phyloP scores from a whole-genome alignment of 2,329 filamentous ascomycete genomes.

The Microcyclospora pomicola region DNA sequence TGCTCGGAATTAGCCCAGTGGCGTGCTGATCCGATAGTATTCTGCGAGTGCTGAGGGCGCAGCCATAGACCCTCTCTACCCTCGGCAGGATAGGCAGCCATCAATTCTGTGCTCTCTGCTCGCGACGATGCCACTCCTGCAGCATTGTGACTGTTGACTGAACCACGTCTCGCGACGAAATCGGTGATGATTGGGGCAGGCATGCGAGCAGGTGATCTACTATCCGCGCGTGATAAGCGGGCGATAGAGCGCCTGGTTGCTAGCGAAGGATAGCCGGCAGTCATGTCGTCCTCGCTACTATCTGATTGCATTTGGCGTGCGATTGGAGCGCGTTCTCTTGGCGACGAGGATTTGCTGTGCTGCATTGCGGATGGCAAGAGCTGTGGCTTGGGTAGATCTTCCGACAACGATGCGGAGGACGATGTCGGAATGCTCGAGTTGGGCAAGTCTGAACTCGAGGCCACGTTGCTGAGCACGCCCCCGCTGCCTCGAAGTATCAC shows the following conservation, averaged over 20 bases:
- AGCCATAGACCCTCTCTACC: slow-evolving; percentile 27
- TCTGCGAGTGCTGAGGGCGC: slow-evolving; percentile 4
- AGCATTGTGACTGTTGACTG: slow-evolving; percentile 7
- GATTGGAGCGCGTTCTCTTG: slow-evolving; percentile 5
- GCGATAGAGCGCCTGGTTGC: slow-evolving; percentile 9
- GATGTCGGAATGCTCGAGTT: slow-evolving; percentile 5
- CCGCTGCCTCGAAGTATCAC: slow-evolving; percentile 32
- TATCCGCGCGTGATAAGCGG: slow-evolving; percentile 7
- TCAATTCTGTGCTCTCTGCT: slow-evolving; percentile 6
- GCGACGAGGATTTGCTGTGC: background rate
- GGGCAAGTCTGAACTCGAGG: slow-evolving; percentile 7
- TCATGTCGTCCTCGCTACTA: slow-evolving; percentile 13
- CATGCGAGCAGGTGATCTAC: slow-evolving; percentile 3
- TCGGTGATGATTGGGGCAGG: slow-evolving; percentile 9
- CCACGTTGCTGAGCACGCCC: slow-evolving; percentile 19
- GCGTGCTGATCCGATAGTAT: slow-evolving; percentile 23
- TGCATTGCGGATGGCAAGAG: slow-evolving; percentile 19
- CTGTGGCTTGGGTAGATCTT: slow-evolving; percentile 11
- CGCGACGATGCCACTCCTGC: slow-evolving; percentile 6
- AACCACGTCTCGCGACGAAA: background rate
- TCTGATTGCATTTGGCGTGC: slow-evolving; percentile 9
- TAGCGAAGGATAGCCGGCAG: slow-evolving; percentile 5
- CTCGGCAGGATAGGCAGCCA: slow-evolving; percentile 9
- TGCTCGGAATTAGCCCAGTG: slow-evolving; percentile 49
- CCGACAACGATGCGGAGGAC: slow-evolving; percentile 11